Base-by-base conservation (phyloP, 495 filamentous ascomycete species). In the Apiosordaria backusii region DNA sequence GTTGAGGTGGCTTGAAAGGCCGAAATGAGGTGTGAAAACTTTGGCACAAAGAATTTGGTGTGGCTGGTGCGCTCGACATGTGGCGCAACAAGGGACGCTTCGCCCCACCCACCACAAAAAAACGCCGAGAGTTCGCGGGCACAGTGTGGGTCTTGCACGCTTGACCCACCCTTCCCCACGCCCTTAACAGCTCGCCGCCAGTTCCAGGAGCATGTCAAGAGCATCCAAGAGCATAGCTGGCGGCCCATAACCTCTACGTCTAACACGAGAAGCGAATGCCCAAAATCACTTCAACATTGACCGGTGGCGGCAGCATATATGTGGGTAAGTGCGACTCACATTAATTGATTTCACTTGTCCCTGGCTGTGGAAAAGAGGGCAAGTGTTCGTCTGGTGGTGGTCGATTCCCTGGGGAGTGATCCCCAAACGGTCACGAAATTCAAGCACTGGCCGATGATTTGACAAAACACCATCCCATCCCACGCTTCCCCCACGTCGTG, bases 401-500 rank as follows among this genome's bases (percentile, higher is more conserved):
- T 45, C 10, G 35, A 3, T 18, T 45, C 10, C n/a, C n/a, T n/a
- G 0, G 29, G 29, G 5, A 45, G 35, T 7, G 35, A 45, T 9
- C 10, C 35, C 9, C 29, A 35, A 18, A 45, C 10, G 35, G 35
- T 75, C 71, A 75, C 64, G 65, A 64, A 72, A 70, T 59, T 54
- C 35, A 13, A 45, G 35, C 50, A 27, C 53, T 24, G 62, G 50
- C 40, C 59, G 29, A 25, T 72, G 71, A 75, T 71, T 73, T 63
- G 70, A 61, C 60, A 40, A 65, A 45, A 45, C 35, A 45, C 35
- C 35, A 45, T 13, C 13, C 35, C 74, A 77, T 77, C 75, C 75
- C 75, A 76, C 75, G 70, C 73, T 45, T 75, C 72, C 75, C 72
- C 75, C 74, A 77, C 74, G 75, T 68, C 66, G 50, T 65, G 22